A percentile compares a stretch with the other conserved stretches of the same genome.
Conservation (phyloP, 371 early-diverging fungal species). For the Mucor irregularis region DNA sequence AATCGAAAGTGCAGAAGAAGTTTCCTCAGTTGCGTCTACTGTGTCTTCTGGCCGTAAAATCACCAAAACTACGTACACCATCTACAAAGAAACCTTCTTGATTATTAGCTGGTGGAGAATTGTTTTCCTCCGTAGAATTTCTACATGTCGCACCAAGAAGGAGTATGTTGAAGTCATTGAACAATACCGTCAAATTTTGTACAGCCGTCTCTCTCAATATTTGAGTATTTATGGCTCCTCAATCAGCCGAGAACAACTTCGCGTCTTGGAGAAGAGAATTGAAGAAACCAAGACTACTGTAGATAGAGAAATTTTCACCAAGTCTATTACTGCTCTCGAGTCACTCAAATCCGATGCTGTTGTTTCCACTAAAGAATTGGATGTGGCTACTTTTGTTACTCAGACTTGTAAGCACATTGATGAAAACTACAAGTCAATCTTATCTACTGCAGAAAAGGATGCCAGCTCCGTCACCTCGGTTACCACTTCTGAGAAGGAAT, state of each 20-base stretch:
- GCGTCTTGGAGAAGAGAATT: constrained; percentile 7
- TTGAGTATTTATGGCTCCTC: constrained; percentile 15
- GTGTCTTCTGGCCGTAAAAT: constrained; percentile 4
- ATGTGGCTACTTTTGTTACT: constrained; percentile 1
- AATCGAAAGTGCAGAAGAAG: constrained; percentile 27
- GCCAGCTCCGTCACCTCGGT: background rate
- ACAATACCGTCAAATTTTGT: constrained; percentile 23
- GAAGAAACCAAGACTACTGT: constrained; percentile 14
- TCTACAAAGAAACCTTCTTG: constrained; percentile 14
- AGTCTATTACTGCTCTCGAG: constrained; percentile 14
- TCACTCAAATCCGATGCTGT: constrained; percentile 11
- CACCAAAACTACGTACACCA: constrained; percentile 8
- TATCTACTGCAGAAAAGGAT: constrained; percentile 4
- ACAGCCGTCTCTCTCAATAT: constrained; percentile 20
- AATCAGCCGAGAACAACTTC: constrained; percentile 3
- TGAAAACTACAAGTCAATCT: constrained; percentile 9
- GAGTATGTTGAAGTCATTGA: constrained; percentile 28
- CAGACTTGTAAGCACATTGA: constrained; percentile 9
- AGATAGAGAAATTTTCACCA: constrained; percentile 15
- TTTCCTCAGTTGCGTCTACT: constrained; percentile 2
- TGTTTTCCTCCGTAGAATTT: constrained; percentile 22
- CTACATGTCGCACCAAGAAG: constrained; percentile 21
- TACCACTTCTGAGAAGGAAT: background rate
- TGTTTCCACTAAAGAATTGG: constrained; percentile 5
- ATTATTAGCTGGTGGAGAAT: constrained; percentile 32